Evolutionary conservation across 106 monocot genomes (phyloP).

Genomic region (Vanilla planifolia): DNA sequence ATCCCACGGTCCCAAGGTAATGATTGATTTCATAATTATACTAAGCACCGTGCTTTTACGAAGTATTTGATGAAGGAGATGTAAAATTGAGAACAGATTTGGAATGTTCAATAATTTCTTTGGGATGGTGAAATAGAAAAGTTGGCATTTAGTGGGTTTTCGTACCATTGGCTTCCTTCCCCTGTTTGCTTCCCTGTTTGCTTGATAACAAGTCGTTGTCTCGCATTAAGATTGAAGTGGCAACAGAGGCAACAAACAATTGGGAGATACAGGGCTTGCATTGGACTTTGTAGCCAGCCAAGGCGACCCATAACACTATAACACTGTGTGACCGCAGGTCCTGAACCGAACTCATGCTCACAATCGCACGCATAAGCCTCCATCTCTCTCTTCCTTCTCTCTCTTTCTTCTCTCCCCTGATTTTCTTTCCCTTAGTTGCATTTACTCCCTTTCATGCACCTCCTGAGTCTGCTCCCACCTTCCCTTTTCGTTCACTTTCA

Average conservation of each 20-base stretch:
- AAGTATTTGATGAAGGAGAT: no score
- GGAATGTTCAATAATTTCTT: no score
- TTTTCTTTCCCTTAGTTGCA: neutral
- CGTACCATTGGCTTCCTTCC: no score
- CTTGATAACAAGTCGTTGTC: no score
- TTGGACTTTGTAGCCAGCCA: conserved; percentile 22
- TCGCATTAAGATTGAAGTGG: neutral
- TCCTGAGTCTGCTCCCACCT: conserved; percentile 1
- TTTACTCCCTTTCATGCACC: conserved; percentile 13
- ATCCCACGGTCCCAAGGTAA: conserved; percentile 12
- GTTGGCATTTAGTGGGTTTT: no score
- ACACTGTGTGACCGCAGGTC: neutral
- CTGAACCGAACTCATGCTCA: conserved; percentile 1
- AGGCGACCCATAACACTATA: neutral
- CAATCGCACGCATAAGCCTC: conserved; percentile 10
- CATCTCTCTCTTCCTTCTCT: neutral
- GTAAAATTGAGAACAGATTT: no score
- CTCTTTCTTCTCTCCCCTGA: neutral
- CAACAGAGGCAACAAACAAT: neutral
- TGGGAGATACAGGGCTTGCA: conserved; percentile 7
- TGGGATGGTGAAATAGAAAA: no score
- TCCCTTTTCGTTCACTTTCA: conserved; percentile 7
- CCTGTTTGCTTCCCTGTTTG: no score
- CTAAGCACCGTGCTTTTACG: no score
- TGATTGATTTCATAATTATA: conserved; percentile 11